Evolutionary conservation across 495 filamentous ascomycete genomes (phyloP), one percentile per base, ranked within the genome.

Genomic region (Aspergillus coremiiformis): DNA sequence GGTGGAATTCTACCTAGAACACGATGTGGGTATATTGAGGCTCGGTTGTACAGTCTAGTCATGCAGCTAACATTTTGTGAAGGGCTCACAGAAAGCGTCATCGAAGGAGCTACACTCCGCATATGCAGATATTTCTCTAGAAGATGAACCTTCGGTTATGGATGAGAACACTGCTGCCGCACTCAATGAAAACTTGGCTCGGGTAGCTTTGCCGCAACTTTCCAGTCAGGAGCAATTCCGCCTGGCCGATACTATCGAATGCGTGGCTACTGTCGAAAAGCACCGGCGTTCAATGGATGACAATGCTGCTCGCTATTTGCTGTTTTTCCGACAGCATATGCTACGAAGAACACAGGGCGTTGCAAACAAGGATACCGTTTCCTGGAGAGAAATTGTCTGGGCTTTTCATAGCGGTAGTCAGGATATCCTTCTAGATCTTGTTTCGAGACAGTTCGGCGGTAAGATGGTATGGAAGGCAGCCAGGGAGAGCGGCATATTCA

Each of bases 331-430:
- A 14, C 89, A 95, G 55, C 84, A 93, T 63, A 84, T 83, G 49
- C 71, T 97, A 30, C 78, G 84, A 26, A 84, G 78, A 66, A 74
- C 77, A 23, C 78, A 83, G 60, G 72, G 71, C n/a, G 61, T 75
- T 15, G 64, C 80, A 7, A 80, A 78, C 56, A 82, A 81, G 62
- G 79, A 83, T 5, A 75, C 81, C 17, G 81, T 96, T 56, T 86
- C 87, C 4, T 99, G 90, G 89, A 77, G 94, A 65, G 92, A 96
- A 60, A 92, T 95, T 51, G 84, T 86, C 43, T 97, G 92, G 90
- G 94, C 92, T 19, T 92, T 85, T 57, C 90, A 96, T 66, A 95
- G 89, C 55, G 78, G 70, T 12, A 95, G 88, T 49, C 93, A 99
- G 66, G 94, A 97, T 63, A 93, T 97, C 37, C 73, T 99, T 7